Evolutionary conservation across 2,329 filamentous ascomycete genomes (phyloP).

Genomic region (Fusarium sp.): DNA sequence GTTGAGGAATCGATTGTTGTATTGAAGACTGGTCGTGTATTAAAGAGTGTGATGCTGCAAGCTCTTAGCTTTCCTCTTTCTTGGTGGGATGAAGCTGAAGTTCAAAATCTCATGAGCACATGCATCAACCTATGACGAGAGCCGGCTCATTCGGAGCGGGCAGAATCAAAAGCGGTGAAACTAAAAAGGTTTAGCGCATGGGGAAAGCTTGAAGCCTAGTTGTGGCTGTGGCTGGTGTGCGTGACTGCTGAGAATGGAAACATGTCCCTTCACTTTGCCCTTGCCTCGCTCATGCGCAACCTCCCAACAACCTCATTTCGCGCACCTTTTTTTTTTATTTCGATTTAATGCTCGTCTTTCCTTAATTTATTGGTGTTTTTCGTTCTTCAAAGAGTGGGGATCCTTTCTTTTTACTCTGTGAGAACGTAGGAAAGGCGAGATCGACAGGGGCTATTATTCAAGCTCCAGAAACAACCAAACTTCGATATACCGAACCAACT

Average conservation of each 20-base stretch:
- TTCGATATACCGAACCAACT: neutral
- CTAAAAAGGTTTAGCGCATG: slow-evolving; percentile 7
- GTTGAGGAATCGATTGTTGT: neutral
- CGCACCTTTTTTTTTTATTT: neutral
- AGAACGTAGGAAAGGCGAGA: neutral
- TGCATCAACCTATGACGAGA: slow-evolving; percentile 35
- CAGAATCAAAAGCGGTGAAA: slow-evolving; percentile 35
- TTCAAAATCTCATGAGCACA: slow-evolving; percentile 34
- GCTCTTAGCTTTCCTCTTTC: slow-evolving; percentile 5
- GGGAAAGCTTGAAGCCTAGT: slow-evolving; percentile 25
- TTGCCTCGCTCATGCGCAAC: neutral
- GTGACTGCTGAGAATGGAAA: slow-evolving; percentile 15
- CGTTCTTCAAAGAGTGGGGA: neutral
- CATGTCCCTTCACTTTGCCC: slow-evolving; percentile 1
- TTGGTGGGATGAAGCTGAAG: slow-evolving; percentile 10
- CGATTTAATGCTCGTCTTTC: neutral
- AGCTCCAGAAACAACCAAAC: neutral
- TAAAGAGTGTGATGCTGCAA: neutral
- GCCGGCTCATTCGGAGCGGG: slow-evolving; percentile 15
- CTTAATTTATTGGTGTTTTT: neutral
- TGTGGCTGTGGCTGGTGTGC: slow-evolving; percentile 21
- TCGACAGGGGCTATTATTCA: neutral
- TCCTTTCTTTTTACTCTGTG: neutral
- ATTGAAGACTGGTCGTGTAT: neutral
- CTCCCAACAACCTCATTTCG: neutral